Conservation (phyloP, 2,329 filamentous ascomycete genomes). For the Lasiodiplodia sp. region DNA sequence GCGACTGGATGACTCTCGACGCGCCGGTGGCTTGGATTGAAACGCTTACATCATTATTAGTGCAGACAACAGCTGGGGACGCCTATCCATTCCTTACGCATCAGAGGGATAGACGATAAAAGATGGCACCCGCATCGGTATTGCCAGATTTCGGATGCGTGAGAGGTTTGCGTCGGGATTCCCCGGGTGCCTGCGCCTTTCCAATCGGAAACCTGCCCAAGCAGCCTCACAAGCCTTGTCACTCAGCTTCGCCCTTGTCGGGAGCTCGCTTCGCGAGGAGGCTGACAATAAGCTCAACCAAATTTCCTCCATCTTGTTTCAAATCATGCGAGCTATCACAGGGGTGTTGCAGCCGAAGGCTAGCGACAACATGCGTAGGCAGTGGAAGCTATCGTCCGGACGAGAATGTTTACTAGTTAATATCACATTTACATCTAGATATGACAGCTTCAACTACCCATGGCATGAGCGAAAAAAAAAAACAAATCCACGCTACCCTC, state of each 20-base stretch:
- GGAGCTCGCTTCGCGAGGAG: conserved; percentile 5
- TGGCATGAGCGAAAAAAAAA: no score
- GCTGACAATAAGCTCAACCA: conserved; percentile 4
- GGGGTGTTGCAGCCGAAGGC: background rate
- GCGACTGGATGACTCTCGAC: background rate
- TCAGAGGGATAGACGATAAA: background rate
- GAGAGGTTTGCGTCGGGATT: background rate
- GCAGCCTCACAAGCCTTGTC: conserved; percentile 1
- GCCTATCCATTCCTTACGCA: background rate
- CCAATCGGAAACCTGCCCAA: background rate
- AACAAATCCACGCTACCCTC: no score
- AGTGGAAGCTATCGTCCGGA: no score
- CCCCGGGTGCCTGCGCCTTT: background rate
- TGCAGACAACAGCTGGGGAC: background rate
- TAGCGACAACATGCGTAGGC: no score
- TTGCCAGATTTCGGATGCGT: background rate
- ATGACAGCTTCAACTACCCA: no score
- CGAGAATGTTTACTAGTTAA: no score
- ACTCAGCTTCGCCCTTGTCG: conserved; percentile 3
- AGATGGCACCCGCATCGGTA: background rate
- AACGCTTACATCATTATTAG: conserved; percentile 13
- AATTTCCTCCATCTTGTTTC: background rate
- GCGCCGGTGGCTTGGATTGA: conserved; percentile 17
- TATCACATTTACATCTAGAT: no score
- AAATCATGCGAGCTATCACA: background rate